phyloP scores from a whole-genome alignment of 768 basidiomycete species.

The Naganishia friedmannii region DNA sequence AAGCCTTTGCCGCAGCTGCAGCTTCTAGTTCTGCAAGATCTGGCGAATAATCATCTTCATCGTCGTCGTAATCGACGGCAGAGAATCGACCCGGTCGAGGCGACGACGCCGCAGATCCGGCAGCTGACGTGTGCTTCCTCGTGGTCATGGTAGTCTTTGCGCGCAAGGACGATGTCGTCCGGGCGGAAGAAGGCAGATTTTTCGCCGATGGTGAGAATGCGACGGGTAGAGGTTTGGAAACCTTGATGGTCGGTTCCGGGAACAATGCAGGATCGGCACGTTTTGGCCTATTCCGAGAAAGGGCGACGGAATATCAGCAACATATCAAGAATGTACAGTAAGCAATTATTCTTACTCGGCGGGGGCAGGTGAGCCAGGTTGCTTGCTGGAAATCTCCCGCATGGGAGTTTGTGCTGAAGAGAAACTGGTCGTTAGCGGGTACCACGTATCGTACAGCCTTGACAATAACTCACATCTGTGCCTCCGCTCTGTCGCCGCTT shows the following conservation, averaged over 20 bases:
- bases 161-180: slow-evolving; percentile 6
- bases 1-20: not conserved
- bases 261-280: slow-evolving; percentile 1
- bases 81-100: slow-evolving; percentile 11
- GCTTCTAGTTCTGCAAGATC: slow-evolving; percentile 2
- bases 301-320: not conserved
- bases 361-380: slow-evolving; percentile 1
- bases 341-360: not conserved
- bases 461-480: not conserved
- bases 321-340: not conserved
- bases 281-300: not conserved
- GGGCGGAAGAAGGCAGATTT: slow-evolving; percentile 11
- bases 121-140: slow-evolving; percentile 14
- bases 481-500: not conserved
- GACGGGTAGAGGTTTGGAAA: slow-evolving; percentile 15
- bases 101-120: not conserved
- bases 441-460: not conserved
- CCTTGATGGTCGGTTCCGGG: slow-evolving; percentile 8
- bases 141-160: slow-evolving; percentile 13
- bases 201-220: slow-evolving; percentile 21
- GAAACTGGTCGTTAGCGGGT: not conserved
- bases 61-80: slow-evolving; percentile 9
- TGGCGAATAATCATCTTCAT: not conserved
- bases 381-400: not conserved
- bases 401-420: not conserved